Base-by-base conservation (phyloP, 495 filamentous ascomycete genomes). In the Saxophila tyrrhenica region DNA sequence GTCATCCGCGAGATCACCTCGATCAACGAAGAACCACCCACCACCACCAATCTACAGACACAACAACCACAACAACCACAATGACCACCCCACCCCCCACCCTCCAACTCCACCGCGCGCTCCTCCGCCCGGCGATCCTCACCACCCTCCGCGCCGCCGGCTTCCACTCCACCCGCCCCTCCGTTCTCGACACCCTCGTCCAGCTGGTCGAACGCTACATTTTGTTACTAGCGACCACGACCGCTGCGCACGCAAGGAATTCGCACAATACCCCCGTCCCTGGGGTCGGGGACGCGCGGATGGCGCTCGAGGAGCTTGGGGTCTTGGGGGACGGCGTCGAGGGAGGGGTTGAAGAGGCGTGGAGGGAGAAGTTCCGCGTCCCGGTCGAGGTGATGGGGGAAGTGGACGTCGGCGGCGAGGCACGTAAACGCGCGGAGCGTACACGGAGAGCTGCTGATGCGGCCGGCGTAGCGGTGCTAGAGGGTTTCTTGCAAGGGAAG, bases 111-210 rank as follows among this genome's bases (percentile, higher is more conserved):
- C 82, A 85, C 70, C 81, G 82, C 67, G 78, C 87, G 32, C 81
- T 94, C 60, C 77, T 94, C 22, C 83, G 86, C 21, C 89, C 89
- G 1, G 79, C 81, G 25, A 77, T 94, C 52, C 79, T 94, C 52
- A 86, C 92, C 59, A 89, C 92, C 63, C 79, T 95, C 29, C 86
- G 89, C 61, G 87, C 88, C 25, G 78, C 85, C 29, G 89, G 89
- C 70, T 94, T 89, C 68, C 83, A 90, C 61, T 69, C 79, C 7
- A 83, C 86, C 2, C 78, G 78, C 24, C 80, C 84, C 3, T 81
- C 83, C 0, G 87, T 89, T 17, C 70, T 94, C 16, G 89, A 95
- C 68, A 77, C 85, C 15, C 59, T 94, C 10, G 78, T 84, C 19
- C 85, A 92, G 62, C 70, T 95, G 8, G 78, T 86, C 0, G 80